Base-by-base conservation (phyloP, 495 filamentous ascomycete genomes). In the Staphylotrichum tortipilum region DNA sequence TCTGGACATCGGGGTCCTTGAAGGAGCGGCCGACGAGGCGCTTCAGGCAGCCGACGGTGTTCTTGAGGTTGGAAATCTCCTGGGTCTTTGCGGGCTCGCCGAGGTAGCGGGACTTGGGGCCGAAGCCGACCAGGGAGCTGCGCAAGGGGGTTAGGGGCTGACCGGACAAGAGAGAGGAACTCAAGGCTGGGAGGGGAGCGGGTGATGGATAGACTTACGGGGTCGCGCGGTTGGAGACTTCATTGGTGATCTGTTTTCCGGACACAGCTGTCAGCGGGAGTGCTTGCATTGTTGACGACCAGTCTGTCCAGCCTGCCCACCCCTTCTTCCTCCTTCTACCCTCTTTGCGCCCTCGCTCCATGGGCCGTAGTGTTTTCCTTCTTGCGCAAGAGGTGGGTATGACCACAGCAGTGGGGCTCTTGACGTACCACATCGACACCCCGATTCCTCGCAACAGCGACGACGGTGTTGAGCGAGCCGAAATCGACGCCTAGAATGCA, bases 51-150 rank as follows among this genome's bases (percentile, higher is more conserved):
- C 80, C 74, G 70, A 97, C 86, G 45, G 92, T 99, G 78, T 97
- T 99, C 78, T 95, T 99, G 56, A 99, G 78, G 74, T 99, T 99
- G 55, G 91, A 96, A 63, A 95, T 91, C 76, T 97, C 94, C 75
- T 95, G 91, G 57, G 90, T 97, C 80, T 97, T 97, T 47, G 92
- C 92, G 44, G 87, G 71, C 72, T 97, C 92, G 54, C 92, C 92
- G 53, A 97, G 79, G 60, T 90, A 90, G 76, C 92, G 83, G 65
- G 80, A 85, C 73, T 91, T 94, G 60, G 88, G 85, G 44, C 86
- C 89, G 71, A 97, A 99, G 62, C 88, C 88, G 54, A 99, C 92
- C 50, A 99, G 78, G 55, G 92, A 86, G 46, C 90, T 96, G 54
- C 15, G 52, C 58, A 35, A 49, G n/a, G 29, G 46, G 29, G 46